A percentile compares a stretch with the other conserved stretches of the same genome.
Evolutionary conservation across 768 basidiomycete genomes (phyloP).

Genomic region (Xerocomellus intermedius): DNA sequence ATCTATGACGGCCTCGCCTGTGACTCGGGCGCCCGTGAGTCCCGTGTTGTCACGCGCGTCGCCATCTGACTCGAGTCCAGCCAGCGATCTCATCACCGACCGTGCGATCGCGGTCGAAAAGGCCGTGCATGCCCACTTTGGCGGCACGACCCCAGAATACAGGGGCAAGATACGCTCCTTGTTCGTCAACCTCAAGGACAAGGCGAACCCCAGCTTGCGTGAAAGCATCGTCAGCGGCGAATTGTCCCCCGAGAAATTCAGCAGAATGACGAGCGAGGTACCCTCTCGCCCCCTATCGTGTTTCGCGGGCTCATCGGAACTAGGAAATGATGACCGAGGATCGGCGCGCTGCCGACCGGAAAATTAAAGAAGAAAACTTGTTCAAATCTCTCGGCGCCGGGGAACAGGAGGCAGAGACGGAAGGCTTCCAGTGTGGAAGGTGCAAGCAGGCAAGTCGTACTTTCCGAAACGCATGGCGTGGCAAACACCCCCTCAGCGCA

Average conservation of each 20-base stretch:
- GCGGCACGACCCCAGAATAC: conserved; percentile 50
- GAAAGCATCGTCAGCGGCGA: conserved; percentile 86
- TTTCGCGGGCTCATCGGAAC: not conserved
- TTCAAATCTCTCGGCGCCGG: conserved; percentile 89
- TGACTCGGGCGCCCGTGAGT: conserved; percentile 88
- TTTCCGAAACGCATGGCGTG: not conserved
- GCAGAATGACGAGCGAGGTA: conserved; percentile 80
- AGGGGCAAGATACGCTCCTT: conserved; percentile 82
- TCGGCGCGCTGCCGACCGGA: conserved; percentile 77
- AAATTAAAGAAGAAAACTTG: conserved; percentile 82
- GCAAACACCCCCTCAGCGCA: conserved; percentile 46
- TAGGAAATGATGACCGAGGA: conserved; percentile 98
- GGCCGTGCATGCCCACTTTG: conserved; percentile 49
- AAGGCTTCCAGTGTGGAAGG: conserved; percentile 93
- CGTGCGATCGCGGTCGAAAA: conserved; percentile 73
- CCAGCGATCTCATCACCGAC: conserved; percentile 62
- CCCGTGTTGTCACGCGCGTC: not conserved
- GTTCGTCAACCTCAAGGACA: conserved; percentile 94
- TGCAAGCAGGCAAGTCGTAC: conserved; percentile 74
- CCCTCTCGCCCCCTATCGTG: not conserved
- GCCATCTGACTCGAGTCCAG: conserved; percentile 37
- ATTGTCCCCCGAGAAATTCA: conserved; percentile 64
- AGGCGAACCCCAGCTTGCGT: conserved; percentile 83
- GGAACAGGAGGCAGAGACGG: conserved; percentile 91
- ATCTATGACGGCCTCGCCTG: conserved; percentile 87